Conservation (phyloP, 2,329 filamentous ascomycete genomes). For the Microcyclospora tardicrescens region DNA sequence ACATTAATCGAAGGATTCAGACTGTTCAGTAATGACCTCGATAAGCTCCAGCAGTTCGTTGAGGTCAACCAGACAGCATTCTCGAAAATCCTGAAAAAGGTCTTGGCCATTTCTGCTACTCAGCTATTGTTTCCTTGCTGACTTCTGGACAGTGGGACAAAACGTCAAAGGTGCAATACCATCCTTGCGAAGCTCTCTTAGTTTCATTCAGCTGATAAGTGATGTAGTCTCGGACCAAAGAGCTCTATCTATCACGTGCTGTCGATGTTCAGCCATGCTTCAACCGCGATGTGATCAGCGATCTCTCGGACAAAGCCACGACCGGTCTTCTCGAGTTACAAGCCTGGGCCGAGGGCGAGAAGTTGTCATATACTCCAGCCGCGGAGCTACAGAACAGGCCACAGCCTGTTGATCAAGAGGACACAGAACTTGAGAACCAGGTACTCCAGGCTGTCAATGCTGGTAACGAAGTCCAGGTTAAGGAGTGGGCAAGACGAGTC, state of each 20-base stretch:
- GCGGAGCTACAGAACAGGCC: constrained; percentile 21
- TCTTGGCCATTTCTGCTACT: constrained; percentile 22
- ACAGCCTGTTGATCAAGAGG: constrained; percentile 53
- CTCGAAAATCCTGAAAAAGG: constrained; percentile 96
- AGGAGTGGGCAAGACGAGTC: constrained; percentile 69
- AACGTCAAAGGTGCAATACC: constrained; percentile 64
- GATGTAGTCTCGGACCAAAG: constrained; percentile 78
- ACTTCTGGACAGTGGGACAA: constrained; percentile 68
- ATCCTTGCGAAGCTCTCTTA: constrained; percentile 3
- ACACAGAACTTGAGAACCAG: constrained; percentile 79
- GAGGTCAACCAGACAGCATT: constrained; percentile 97
- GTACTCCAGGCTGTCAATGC: constrained; percentile 75
- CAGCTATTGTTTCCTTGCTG: constrained; percentile 20
- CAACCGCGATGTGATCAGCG: constrained; percentile 92
- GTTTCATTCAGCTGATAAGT: constrained; percentile 10
- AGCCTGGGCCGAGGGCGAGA: constrained; percentile 93
- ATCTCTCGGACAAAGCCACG: constrained; percentile 90
- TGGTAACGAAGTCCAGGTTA: constrained; percentile 63
- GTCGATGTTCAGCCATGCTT: constrained; percentile 98
- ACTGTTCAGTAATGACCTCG: constrained; percentile 90
- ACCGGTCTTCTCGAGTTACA: constrained; percentile 91
- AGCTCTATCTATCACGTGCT: constrained; percentile 86
- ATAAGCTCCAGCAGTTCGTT: constrained; percentile 94
- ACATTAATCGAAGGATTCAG: constrained; percentile 94
- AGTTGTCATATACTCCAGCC: constrained; percentile 52